These are phyloP conservation scores for Arthrobotrys pseudoclavata DNA, from an alignment of 2,329 filamentous ascomycete genomes.

Conservation along the genomic window DNA sequence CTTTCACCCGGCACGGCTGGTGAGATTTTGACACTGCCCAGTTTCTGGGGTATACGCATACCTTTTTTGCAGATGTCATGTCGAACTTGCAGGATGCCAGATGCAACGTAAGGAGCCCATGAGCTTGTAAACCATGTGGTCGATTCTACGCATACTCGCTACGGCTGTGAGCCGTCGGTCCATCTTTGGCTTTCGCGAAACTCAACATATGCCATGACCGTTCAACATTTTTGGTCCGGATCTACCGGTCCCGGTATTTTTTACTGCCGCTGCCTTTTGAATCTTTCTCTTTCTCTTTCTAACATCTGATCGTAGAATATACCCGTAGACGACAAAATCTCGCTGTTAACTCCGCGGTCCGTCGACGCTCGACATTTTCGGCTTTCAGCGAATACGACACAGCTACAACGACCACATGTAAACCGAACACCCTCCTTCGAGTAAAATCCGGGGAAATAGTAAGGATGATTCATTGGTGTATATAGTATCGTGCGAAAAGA, in stretches of 20 bases:
- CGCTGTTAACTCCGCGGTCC: conserved; percentile 1
- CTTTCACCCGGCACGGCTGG: conserved; percentile 15
- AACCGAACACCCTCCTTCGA: background rate
- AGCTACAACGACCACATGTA: background rate
- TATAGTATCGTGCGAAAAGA: conserved; percentile 2
- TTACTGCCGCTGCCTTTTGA: background rate
- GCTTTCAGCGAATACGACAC: background rate
- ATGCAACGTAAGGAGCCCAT: background rate
- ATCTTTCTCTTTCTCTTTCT: background rate
- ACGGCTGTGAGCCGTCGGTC: background rate
- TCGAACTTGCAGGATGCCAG: background rate
- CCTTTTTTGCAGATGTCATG: background rate
- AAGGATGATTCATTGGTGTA: conserved; percentile 20
- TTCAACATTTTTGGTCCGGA: conserved; percentile 1
- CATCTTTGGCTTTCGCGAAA: background rate
- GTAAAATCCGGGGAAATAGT: background rate
- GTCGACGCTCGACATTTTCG: background rate
- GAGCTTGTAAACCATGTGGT: conserved; percentile 12
- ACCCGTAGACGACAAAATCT: background rate
- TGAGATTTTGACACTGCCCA: background rate
- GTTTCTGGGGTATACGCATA: background rate
- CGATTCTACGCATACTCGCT: background rate
- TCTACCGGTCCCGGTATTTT: background rate
- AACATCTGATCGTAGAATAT: conserved; percentile 19
- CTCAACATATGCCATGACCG: background rate